These are phyloP conservation scores for Cercospora berteroae DNA, from an alignment of 2,329 filamentous ascomycete genomes.

Conservation along the genomic window DNA sequence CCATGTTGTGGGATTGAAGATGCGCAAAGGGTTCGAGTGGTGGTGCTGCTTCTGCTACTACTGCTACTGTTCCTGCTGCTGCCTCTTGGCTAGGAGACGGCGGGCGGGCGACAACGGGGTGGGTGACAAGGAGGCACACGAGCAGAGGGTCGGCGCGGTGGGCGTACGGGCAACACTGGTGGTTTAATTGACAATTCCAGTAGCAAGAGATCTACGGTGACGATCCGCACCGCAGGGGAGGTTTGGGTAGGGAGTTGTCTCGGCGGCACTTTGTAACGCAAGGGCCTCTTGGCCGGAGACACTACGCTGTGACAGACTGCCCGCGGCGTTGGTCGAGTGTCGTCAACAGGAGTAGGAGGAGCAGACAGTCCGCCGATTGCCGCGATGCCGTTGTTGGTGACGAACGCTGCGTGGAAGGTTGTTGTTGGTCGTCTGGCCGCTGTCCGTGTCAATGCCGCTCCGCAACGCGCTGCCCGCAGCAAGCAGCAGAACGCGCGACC, in stretches of 20 bases:
- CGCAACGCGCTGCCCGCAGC: neutral
- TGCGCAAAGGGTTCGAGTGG: neutral
- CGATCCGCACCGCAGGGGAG: conserved; percentile 3
- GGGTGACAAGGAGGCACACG: neutral
- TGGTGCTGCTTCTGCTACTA: neutral
- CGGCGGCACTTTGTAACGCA: conserved; percentile 2
- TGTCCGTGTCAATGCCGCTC: neutral
- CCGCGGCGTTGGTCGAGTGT: neutral
- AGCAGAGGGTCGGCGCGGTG: neutral
- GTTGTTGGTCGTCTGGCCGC: neutral
- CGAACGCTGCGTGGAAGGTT: neutral
- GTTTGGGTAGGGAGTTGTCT: conserved; percentile 5
- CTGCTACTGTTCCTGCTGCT: neutral
- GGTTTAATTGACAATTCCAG: conserved; percentile 13
- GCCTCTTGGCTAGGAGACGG: neutral
- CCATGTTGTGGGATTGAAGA: conserved; percentile 9
- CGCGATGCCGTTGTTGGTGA: neutral
- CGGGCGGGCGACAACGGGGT: neutral
- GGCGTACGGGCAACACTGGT: neutral
- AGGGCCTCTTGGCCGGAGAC: conserved; percentile 6
- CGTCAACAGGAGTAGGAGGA: neutral
- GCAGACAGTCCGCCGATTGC: neutral
- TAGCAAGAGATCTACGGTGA: conserved; percentile 12
- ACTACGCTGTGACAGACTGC: neutral
- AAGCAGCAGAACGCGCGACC: neutral